These are phyloP conservation scores for Colletotrichum karsti DNA, from an alignment of 2,329 filamentous ascomycete genomes.

Conservation along the genomic window DNA sequence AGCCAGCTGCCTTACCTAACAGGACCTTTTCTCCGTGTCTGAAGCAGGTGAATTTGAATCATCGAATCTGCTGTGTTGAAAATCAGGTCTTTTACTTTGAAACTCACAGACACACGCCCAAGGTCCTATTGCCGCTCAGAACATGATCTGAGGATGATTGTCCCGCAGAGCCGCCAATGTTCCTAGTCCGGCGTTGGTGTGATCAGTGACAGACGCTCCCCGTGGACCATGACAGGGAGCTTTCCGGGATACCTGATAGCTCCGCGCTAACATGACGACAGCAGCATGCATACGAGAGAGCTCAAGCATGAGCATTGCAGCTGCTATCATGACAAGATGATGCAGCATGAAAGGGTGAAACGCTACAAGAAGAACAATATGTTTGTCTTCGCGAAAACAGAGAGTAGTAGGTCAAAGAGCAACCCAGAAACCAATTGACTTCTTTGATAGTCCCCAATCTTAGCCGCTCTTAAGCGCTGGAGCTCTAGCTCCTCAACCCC, in stretches of 20 bases:
- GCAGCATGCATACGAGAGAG: background rate
- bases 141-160: background rate
- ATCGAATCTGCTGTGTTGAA: no score
- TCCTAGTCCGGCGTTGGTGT: background rate
- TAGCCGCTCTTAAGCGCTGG: conserved; percentile 24
- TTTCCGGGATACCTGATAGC: background rate
- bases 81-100: no score
- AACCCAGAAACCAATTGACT: background rate
- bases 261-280: background rate
- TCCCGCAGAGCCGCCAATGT: background rate
- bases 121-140: background rate
- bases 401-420: background rate
- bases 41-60: no score
- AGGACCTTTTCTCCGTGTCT: no score
- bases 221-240: background rate
- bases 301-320: no score
- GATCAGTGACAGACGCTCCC: background rate
- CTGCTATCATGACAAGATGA: no score
- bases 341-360: no score
- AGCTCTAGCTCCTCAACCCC: conserved; percentile 24
- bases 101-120: background rate
- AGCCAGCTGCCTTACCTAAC: no score
- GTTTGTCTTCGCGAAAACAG: background rate
- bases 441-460: conserved; percentile 23
- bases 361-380: no score